phyloP scores from a whole-genome alignment of 441 rosid genomes.

The Viola pubescens region DNA sequence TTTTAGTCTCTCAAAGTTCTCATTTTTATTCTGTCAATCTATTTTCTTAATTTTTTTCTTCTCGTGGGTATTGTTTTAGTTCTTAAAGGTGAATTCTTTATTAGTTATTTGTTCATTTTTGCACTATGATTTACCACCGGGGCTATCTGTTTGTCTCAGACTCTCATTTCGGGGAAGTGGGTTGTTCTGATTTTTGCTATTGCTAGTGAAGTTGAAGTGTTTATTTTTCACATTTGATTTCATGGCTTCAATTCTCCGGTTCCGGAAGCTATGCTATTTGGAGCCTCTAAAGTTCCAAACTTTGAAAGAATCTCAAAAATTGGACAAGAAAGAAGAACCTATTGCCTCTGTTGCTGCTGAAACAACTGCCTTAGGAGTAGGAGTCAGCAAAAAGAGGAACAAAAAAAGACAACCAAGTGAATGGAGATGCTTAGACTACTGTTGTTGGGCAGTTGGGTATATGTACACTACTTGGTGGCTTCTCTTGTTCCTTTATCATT shows the following conservation, averaged over 20 bases:
- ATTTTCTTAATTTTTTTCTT: neutral
- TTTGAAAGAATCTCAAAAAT: slow-evolving; percentile 11
- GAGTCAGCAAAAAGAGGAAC: slow-evolving; percentile 12
- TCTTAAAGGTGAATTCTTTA: slow-evolving; percentile 2
- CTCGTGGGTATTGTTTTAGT: slow-evolving; percentile 11
- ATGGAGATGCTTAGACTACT: slow-evolving; percentile 40
- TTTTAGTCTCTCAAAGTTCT: slow-evolving; percentile 1
- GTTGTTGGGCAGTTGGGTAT: slow-evolving; percentile 51
- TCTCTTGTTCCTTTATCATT: slow-evolving; percentile 39
- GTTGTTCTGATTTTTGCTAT: neutral
- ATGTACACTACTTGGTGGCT: slow-evolving; percentile 54
- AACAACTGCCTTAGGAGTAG: slow-evolving; percentile 12
- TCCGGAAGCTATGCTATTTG: slow-evolving; percentile 33
- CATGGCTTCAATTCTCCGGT: slow-evolving; percentile 36
- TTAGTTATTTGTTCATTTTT: neutral
- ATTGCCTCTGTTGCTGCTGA: slow-evolving; percentile 12
- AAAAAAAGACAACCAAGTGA: slow-evolving; percentile 16
- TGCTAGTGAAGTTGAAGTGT: slow-evolving; percentile 5
- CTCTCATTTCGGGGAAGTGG: neutral
- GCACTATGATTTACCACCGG: neutral
- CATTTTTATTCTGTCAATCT: neutral
- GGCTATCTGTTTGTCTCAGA: neutral
- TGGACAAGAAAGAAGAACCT: slow-evolving; percentile 19
- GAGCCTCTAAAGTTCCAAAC: slow-evolving; percentile 24
- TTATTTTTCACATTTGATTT: neutral